Percentiles rank a stretch among this genome's conserved stretches.
Conservation (phyloP, 1,284 basidiomycete genomes). For the Clitocybe nebularis region DNA sequence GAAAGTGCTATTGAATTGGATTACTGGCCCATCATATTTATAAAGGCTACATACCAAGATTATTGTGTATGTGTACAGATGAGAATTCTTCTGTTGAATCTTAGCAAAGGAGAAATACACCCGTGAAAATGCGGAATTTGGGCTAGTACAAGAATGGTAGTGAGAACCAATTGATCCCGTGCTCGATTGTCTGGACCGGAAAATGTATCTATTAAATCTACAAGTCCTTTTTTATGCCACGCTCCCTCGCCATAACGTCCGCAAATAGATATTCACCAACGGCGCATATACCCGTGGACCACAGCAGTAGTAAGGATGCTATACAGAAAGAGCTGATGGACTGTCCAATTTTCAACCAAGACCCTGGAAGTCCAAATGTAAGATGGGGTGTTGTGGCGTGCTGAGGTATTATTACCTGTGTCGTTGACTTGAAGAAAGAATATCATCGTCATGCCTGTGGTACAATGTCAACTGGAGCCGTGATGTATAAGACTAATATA, state of each 20-base stretch:
- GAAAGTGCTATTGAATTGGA: constrained; percentile 22
- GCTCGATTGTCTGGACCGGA: too few relatives aligned
- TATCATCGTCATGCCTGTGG: constrained; percentile 68
- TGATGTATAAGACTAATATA: neutral
- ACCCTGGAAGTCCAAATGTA: constrained; percentile 37
- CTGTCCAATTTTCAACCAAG: constrained; percentile 89
- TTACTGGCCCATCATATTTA: too few relatives aligned
- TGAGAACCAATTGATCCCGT: too few relatives aligned
- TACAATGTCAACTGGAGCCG: constrained; percentile 4
- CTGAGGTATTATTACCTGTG: constrained; percentile 44
- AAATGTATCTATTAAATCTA: too few relatives aligned
- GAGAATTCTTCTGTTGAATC: too few relatives aligned
- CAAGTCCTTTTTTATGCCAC: neutral
- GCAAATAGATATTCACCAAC: constrained; percentile 65
- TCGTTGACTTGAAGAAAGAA: constrained; percentile 87
- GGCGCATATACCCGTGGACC: constrained; percentile 73
- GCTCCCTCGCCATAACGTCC: constrained; percentile 21
- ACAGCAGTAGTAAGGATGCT: constrained; percentile 74
- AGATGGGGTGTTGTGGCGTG: constrained; percentile 1
- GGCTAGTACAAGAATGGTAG: too few relatives aligned
- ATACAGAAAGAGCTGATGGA: constrained; percentile 89
- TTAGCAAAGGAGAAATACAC: too few relatives aligned
- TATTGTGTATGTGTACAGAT: too few relatives aligned
- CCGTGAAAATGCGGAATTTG: too few relatives aligned
- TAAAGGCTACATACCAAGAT: too few relatives aligned